A percentile compares a stretch with the other conserved stretches of the same genome.
Evolutionary conservation across 176 grass and related monocot species (phyloP).

Genomic region (Oropetium thomaeum): DNA sequence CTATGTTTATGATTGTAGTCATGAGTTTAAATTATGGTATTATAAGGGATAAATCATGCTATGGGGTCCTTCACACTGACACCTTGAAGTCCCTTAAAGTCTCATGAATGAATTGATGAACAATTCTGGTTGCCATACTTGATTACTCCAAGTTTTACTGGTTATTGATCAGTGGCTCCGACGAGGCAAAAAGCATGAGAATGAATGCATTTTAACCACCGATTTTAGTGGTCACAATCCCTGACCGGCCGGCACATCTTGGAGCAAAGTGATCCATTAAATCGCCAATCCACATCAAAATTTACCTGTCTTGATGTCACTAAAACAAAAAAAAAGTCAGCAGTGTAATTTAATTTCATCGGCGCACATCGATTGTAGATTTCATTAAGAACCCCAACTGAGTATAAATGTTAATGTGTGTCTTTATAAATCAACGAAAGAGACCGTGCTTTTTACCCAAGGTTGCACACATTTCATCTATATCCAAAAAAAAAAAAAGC

Average conservation of each 20-base stretch:
- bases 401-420: too few species aligned
- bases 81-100: not conserved
- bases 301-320: not conserved
- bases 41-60: not conserved
- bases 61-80: not conserved
- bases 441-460: too few species aligned
- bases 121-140: not conserved
- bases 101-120: not conserved
- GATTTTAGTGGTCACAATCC: slow-evolving; percentile 13
- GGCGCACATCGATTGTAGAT: too few species aligned
- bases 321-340: too few species aligned
- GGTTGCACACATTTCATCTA: not conserved
- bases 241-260: not conserved
- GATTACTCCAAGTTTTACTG: not conserved
- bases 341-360: too few species aligned
- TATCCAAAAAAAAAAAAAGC: too few species aligned
- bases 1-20: not conserved
- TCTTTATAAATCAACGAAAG: too few species aligned
- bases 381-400: too few species aligned
- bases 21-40: not conserved
- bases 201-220: not conserved
- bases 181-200: not conserved
- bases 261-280: not conserved
- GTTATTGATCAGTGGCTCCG: not conserved
- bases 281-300: not conserved